Evolutionary conservation across 495 filamentous ascomycete species (phyloP), one percentile per base, ranked within the genome.

Genomic region (Penicillium herquei): DNA sequence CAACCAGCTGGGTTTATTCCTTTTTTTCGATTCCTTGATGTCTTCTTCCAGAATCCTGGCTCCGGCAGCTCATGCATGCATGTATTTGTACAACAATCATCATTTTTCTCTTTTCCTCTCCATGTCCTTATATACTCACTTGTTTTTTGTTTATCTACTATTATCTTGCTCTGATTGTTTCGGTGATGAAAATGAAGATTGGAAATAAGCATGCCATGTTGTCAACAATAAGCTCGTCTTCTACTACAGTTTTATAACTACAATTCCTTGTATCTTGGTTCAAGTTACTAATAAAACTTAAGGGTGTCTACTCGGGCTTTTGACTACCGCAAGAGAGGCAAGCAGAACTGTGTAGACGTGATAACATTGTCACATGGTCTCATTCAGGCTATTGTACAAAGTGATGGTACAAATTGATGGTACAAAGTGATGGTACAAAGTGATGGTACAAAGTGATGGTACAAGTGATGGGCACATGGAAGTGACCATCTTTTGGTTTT

Each of bases 51-150:
- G 57, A 66, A 58, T 61, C 54, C 58, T 68, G 62, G 65, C 67
- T 70, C 68, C 56, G 68, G 64, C 68, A 71, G 67, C 62, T 70
- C 59, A 62, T 76, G 71, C 73, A 76, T 71, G 64, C 63, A 64
- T 76, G 73, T 76, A 76, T 68, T 76, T 75, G 66, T 76, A 76
- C 63, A 72, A 68, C 58, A 58, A 56, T 55, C 69, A 63, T 56
- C 47, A 66, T 66, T 57, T 66, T 57, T 67, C 34, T 64, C 52
- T 49, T 59, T 58, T 57, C 45, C 65, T 49, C 59, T 61, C 47
- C 31, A 62, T 59, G 57, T 55, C 51, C 44, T 58, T 48, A 53
- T 51, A 58, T 44, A 43, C 59, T 65, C 56, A 51, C 33, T 61
- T 65, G 63, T 41, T 17, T 59, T 44, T 39, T 56, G 57, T 60